Evolutionary conservation across 163 green algal genomes (phyloP).

Genomic region (Trebouxiophyceae sp.): DNA sequence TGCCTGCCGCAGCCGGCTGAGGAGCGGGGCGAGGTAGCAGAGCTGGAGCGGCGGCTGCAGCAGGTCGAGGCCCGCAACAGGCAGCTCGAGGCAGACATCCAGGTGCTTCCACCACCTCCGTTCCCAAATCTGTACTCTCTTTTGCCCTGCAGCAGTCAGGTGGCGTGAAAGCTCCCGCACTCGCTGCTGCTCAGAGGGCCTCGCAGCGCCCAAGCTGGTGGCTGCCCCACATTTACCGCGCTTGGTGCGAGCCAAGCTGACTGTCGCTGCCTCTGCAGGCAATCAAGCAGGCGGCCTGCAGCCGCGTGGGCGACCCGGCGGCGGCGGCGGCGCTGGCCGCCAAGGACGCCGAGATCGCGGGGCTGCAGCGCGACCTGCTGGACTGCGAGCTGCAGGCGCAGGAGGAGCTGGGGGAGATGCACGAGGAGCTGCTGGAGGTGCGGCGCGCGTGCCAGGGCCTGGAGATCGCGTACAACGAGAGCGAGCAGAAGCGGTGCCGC

Average conservation of each 20-base stretch:
- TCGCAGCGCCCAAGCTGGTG: too few species aligned
- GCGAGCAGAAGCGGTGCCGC: background rate
- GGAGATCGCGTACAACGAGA: conserved; percentile 13
- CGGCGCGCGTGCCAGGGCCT: conserved; percentile 4
- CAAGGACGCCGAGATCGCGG: background rate
- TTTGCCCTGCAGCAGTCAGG: too few species aligned
- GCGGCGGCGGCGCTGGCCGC: conserved; percentile 2
- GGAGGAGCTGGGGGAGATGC: conserved; percentile 10
- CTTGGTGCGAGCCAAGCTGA: too few species aligned
- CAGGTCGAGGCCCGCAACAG: too few species aligned
- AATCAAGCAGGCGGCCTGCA: background rate
- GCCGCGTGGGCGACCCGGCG: background rate
- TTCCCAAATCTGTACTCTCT: too few species aligned
- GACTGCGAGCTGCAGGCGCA: background rate
- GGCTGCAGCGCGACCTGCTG: background rate
- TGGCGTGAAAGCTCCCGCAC: background rate
- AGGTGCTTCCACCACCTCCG: too few species aligned
- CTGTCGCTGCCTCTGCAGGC: conserved; percentile 2
- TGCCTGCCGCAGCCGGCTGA: too few species aligned
- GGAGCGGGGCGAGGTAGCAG: too few species aligned
- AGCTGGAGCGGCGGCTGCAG: too few species aligned
- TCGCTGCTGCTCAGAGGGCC: background rate
- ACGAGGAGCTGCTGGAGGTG: conserved; percentile 14
- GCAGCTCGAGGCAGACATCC: too few species aligned
- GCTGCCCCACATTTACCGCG: background rate